Percentiles rank a stretch among this genome's conserved stretches.
phyloP scores from a whole-genome alignment of 371 early-diverging fungal species.

The Syncephalis plumigaleata region DNA sequence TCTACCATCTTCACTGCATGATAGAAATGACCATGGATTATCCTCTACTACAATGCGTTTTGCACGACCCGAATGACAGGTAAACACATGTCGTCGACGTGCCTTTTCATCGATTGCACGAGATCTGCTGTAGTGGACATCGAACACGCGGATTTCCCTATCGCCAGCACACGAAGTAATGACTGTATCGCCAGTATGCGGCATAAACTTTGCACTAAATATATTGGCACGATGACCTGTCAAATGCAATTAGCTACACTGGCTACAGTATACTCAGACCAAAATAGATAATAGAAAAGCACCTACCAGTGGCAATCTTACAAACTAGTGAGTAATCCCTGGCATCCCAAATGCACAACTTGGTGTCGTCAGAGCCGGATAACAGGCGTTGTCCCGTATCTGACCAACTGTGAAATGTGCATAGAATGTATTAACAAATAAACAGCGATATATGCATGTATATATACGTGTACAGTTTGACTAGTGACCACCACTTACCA shows the following conservation, averaged over 20 bases:
- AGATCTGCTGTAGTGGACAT: conserved; percentile 14
- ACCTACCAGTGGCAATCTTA: conserved; percentile 7
- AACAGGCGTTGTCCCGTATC: conserved; percentile 13
- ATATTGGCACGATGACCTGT: conserved; percentile 52
- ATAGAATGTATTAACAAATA: too few species aligned
- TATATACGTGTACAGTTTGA: too few species aligned
- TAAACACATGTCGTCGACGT: conserved; percentile 10
- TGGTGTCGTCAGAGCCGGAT: conserved; percentile 27
- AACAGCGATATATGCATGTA: too few species aligned
- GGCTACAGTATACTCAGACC: background rate
- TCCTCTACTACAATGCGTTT: conserved; percentile 27
- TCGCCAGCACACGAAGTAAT: conserved; percentile 54
- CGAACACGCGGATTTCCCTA: conserved; percentile 40
- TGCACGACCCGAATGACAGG: conserved; percentile 11
- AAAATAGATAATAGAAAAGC: background rate
- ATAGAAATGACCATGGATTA: conserved; percentile 29
- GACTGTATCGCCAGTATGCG: conserved; percentile 31
- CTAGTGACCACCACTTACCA: too few species aligned
- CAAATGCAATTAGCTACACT: conserved; percentile 2
- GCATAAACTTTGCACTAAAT: conserved; percentile 57
- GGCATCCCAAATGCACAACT: conserved; percentile 28
- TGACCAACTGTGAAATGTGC: conserved; percentile 5
- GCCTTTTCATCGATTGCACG: conserved; percentile 4
- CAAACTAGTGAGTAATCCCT: conserved; percentile 12
- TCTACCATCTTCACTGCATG: conserved; percentile 50